Evolutionary conservation across 495 filamentous ascomycete species (phyloP), one percentile per base, ranked within the genome.

Genomic region (Aspergillus ellipticus): DNA sequence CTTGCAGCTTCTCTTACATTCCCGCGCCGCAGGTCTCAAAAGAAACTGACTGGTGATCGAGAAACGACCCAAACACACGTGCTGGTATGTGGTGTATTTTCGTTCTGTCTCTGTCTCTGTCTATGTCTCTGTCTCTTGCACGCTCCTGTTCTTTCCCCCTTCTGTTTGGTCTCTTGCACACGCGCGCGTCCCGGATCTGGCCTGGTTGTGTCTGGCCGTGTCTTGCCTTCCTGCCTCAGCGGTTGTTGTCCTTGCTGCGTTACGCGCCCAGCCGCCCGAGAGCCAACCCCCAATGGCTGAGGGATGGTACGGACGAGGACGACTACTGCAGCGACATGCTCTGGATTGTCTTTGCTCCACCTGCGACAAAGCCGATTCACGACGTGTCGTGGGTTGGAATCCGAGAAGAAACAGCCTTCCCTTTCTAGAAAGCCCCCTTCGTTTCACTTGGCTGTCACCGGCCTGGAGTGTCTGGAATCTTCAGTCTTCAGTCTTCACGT

Each of bases 1-100:
- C 62, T 64, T 64, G 62, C 62, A 61, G 58, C 49, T 55, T 60
- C 50, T 59, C 53, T 60, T 57, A 57, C 57, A 57, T 59, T 59
- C 56, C 53, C 57, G 55, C 59, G 55, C 60, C 56, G 57, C 55
- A 60, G 57, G 61, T 60, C 51, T 60, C 57, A 58, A 50, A 47
- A 49, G 56, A 59, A 56, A 54, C 50, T 54, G 49, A 54, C 50
- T 54, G 49, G 46, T 61, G 46, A 55, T 54, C 49, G 11, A 19
- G 31, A 43, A 59, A 29, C 37, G 49, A 29, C 46, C 42, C 48
- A 56, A 58, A 29, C 35, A 60, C 61, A 64, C 61, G 61, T 64
- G 61, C 51, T 22, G 60, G 60, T 63, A 59, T 19, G 60, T 63
- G 52, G 20, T 35, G 52, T 55, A 43, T 56, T 33, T 53, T 50